phyloP scores from a whole-genome alignment of 139 green algal genomes.

The Limnomonas spitsbergensis region DNA sequence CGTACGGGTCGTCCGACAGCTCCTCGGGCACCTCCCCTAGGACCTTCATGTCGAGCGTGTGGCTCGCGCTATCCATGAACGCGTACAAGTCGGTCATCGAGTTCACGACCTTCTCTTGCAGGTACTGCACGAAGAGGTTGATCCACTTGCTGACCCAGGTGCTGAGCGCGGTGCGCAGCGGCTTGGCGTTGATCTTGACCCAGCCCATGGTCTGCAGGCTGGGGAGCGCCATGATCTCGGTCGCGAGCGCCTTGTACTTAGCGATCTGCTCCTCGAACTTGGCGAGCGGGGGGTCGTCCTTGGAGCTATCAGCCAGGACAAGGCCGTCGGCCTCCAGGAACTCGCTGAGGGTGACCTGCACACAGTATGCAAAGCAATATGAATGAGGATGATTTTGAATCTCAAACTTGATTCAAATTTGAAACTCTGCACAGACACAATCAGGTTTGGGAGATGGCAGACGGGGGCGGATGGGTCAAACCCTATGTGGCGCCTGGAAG shows the following conservation, averaged over 20 bases:
- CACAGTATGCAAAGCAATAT: neutral
- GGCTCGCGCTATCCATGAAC: slow-evolving; percentile 77
- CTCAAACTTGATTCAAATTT: too few species aligned
- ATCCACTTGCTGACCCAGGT: slow-evolving; percentile 74
- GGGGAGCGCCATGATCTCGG: slow-evolving; percentile 66
- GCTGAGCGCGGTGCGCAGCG: slow-evolving; percentile 64
- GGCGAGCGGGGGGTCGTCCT: slow-evolving; percentile 67
- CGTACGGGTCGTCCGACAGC: neutral
- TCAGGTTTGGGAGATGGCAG: too few species aligned
- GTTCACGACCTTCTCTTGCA: slow-evolving; percentile 57
- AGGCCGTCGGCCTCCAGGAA: slow-evolving; percentile 54
- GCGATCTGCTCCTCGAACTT: slow-evolving; percentile 72
- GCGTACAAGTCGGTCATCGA: slow-evolving; percentile 70
- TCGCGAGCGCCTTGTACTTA: slow-evolving; percentile 63
- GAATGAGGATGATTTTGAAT: neutral
- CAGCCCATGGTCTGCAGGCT: slow-evolving; percentile 64
- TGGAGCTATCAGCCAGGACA: slow-evolving; percentile 49
- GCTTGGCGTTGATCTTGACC: slow-evolving; percentile 80
- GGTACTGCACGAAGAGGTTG: slow-evolving; percentile 82
- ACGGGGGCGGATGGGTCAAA: too few species aligned
- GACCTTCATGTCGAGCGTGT: slow-evolving; percentile 55
- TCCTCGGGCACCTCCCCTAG: neutral
- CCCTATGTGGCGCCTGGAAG: too few species aligned
- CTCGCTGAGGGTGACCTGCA: slow-evolving; percentile 30
- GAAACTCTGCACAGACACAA: too few species aligned